Conservation (phyloP, 2,329 filamentous ascomycete genomes). For the Hymenotorrendiella dingleyae region DNA sequence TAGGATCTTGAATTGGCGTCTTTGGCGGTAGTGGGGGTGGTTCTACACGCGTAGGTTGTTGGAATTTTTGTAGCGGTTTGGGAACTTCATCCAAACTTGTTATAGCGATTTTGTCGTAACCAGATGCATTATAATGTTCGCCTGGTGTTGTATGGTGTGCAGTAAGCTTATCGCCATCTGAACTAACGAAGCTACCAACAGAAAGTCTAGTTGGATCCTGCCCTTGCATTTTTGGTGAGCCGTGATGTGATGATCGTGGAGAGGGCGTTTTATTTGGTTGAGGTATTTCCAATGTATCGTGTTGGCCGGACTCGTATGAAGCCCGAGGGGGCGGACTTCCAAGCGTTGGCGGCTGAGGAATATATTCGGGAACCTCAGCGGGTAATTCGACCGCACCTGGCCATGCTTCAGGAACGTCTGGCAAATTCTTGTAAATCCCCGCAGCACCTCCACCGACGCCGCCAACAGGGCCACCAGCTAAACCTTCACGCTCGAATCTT, state of each 20-base stretch:
- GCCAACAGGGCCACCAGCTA: slow-evolving; percentile 1
- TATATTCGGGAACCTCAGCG: slow-evolving; percentile 40
- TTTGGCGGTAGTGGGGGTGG: slow-evolving; percentile 74
- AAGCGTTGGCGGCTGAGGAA: slow-evolving; percentile 13
- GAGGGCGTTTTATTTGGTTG: slow-evolving; percentile 24
- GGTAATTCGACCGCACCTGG: slow-evolving; percentile 48
- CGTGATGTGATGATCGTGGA: slow-evolving; percentile 23
- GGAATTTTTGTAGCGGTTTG: slow-evolving; percentile 26
- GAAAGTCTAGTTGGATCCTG: slow-evolving; percentile 23
- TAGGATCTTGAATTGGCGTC: slow-evolving; percentile 58
- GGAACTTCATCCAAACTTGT: slow-evolving; percentile 54
- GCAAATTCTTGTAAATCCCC: slow-evolving; percentile 16
- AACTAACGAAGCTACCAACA: slow-evolving; percentile 20
- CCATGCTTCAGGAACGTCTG: slow-evolving; percentile 34
- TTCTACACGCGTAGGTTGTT: slow-evolving; percentile 34
- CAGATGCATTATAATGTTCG: slow-evolving; percentile 52
- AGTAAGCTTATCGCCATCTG: slow-evolving; percentile 42
- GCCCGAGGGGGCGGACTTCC: slow-evolving; percentile 22
- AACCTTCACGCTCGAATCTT: slow-evolving; percentile 18
- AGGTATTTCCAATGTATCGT: slow-evolving; percentile 26
- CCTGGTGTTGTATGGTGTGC: slow-evolving; percentile 52
- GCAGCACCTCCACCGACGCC: slow-evolving; percentile 1
- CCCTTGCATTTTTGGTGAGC: slow-evolving; percentile 33
- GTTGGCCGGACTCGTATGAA: slow-evolving; percentile 30
- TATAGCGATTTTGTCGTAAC: slow-evolving; percentile 64